Percentiles rank a stretch among this genome's conserved stretches.
Conservation (phyloP, 139 green algal species). For the Volvox africanus region DNA sequence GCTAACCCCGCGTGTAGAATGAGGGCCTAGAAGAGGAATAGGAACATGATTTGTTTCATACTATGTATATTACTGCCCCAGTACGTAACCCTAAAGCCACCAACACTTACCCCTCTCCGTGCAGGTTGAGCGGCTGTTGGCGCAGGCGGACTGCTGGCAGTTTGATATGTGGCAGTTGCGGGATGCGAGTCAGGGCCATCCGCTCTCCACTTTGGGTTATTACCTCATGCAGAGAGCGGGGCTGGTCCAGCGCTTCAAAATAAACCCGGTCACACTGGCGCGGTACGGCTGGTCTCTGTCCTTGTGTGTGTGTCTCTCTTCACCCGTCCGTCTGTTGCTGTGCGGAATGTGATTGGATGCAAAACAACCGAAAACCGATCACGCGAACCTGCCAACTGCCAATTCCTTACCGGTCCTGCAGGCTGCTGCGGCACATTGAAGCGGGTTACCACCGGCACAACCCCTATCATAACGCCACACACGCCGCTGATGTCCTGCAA, state of each 20-base stretch:
- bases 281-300: slow-evolving; percentile 4
- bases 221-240: slow-evolving; percentile 48
- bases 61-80: too few relatives aligned
- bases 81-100: too few relatives aligned
- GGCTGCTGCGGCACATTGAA: slow-evolving; percentile 48
- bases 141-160: slow-evolving; percentile 47
- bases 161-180: slow-evolving; percentile 63
- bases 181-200: slow-evolving; percentile 53
- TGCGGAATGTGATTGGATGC: too few relatives aligned
- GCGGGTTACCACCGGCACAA: slow-evolving; percentile 58
- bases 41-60: too few relatives aligned
- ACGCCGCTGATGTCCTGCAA: slow-evolving; percentile 65
- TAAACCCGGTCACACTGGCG: slow-evolving; percentile 35
- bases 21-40: too few relatives aligned
- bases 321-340: too few relatives aligned
- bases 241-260: slow-evolving; percentile 19
- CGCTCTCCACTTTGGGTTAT: slow-evolving; percentile 49
- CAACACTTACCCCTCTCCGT: neutral
- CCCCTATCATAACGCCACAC: slow-evolving; percentile 65
- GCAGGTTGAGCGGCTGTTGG: slow-evolving; percentile 54
- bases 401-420: neutral
- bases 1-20: too few relatives aligned
- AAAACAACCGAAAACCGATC: too few relatives aligned
- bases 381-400: too few relatives aligned
- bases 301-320: too few relatives aligned